Evolutionary conservation across 441 rosid genomes (phyloP).

Genomic region (Pelargonium citronellum): DNA sequence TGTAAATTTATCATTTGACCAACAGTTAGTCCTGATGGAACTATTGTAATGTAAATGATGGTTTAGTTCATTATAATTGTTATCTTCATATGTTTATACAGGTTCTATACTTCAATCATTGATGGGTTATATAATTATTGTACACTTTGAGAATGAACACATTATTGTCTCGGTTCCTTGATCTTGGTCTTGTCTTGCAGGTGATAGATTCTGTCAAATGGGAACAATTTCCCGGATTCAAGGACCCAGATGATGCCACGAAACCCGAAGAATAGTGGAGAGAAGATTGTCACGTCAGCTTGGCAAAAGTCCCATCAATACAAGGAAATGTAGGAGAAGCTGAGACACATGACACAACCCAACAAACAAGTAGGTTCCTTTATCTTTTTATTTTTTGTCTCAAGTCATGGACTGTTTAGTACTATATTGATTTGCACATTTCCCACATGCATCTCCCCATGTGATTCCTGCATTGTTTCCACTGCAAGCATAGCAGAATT

Average conservation of each 20-base stretch:
- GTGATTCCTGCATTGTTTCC: not conserved
- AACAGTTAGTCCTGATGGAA: not conserved
- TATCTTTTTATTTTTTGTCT: not conserved
- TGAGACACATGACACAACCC: slow-evolving; percentile 17
- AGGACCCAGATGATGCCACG: slow-evolving; percentile 13
- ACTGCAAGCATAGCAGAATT: not conserved
- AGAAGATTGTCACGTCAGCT: slow-evolving; percentile 24
- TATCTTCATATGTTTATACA: too few species aligned
- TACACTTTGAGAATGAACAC: not conserved
- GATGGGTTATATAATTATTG: not conserved
- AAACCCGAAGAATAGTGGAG: slow-evolving; percentile 12
- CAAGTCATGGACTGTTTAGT: slow-evolving; percentile 1
- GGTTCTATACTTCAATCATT: too few species aligned
- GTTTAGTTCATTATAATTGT: not conserved
- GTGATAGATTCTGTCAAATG: not conserved
- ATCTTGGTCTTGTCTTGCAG: not conserved
- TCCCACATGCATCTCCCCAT: not conserved
- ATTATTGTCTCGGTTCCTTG: not conserved
- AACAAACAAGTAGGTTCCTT: not conserved
- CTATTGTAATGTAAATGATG: not conserved
- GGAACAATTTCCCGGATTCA: slow-evolving; percentile 8
- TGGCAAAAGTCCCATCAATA: slow-evolving; percentile 5
- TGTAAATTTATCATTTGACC: slow-evolving; percentile 4
- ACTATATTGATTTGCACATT: not conserved
- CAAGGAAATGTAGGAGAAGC: slow-evolving; percentile 22